These are phyloP conservation scores for Prinsepia uniflora DNA, from an alignment of 306 rosid genomes.

Conservation along the genomic window DNA sequence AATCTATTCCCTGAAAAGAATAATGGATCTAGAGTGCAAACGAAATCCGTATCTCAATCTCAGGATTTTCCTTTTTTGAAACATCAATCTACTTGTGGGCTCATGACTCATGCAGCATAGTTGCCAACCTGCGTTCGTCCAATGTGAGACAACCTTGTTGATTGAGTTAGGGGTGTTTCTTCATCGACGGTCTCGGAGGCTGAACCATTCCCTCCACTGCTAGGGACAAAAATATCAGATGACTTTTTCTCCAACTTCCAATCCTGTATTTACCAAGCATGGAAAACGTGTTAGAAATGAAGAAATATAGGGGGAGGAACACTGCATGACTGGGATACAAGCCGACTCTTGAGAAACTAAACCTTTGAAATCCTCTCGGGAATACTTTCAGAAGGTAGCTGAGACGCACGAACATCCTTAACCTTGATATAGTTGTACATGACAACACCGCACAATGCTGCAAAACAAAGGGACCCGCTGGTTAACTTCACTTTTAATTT, in stretches of 20 bases:
- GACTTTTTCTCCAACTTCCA: constrained; percentile 88
- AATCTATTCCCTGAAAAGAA: constrained; percentile 36
- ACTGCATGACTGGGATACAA: constrained; percentile 5
- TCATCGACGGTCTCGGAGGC: constrained; percentile 45
- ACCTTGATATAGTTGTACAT: constrained; percentile 91
- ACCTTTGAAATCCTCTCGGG: constrained; percentile 73
- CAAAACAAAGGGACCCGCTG: constrained; percentile 7
- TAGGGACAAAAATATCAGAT: constrained; percentile 56
- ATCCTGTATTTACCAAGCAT: constrained; percentile 50
- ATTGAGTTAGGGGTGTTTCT: constrained; percentile 71
- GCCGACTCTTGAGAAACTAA: constrained; percentile 9
- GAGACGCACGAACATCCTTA: constrained; percentile 86
- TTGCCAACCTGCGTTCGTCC: constrained; percentile 59
- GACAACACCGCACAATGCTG: constrained; percentile 88
- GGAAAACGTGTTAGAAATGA: not conserved
- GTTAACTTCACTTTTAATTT: constrained; percentile 11
- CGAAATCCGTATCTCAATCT: constrained; percentile 22
- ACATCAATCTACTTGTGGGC: constrained; percentile 9
- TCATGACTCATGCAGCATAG: constrained; percentile 39
- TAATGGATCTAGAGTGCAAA: constrained; percentile 30
- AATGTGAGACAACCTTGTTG: constrained; percentile 69
- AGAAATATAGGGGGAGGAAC: not conserved
- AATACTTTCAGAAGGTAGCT: constrained; percentile 49
- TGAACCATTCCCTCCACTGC: constrained; percentile 42
- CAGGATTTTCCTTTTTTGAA: constrained; percentile 11